A percentile compares a stretch with the other conserved stretches of the same genome.
These are phyloP conservation scores for Massarina eburnea DNA, from an alignment of 2,329 filamentous ascomycete genomes.

Conservation along the genomic window DNA sequence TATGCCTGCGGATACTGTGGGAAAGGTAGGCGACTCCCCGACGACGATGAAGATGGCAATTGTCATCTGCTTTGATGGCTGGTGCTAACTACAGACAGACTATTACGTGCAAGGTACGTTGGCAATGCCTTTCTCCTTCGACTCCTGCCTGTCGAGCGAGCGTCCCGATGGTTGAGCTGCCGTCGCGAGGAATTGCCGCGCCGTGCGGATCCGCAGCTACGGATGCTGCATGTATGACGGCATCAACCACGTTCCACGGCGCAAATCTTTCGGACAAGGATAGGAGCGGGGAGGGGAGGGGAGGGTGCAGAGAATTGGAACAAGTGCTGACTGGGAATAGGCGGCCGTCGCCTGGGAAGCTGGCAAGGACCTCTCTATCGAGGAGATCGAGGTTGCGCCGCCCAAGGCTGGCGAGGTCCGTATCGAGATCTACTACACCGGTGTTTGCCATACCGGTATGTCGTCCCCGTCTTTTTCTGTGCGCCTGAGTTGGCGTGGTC, in stretches of 20 bases:
- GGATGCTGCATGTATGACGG: background rate
- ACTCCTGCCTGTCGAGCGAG: background rate
- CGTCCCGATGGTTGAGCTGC: constrained; percentile 2
- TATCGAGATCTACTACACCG: constrained; percentile 95
- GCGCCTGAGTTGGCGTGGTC: background rate
- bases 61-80: constrained; percentile 7
- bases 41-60: constrained; percentile 1
- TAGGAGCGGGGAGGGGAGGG: constrained; percentile 1
- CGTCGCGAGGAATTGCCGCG: constrained; percentile 10
- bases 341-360: constrained; percentile 98
- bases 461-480: background rate
- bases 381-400: constrained; percentile 89
- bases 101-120: constrained; percentile 91
- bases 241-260: background rate
- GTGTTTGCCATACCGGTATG: constrained; percentile 94
- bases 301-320: background rate
- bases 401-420: constrained; percentile 93
- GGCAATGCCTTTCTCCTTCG: constrained; percentile 55
- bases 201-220: constrained; percentile 35
- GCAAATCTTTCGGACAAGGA: too few species aligned
- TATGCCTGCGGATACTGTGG: constrained; percentile 59
- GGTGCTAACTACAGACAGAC: constrained; percentile 58
- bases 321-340: constrained; percentile 44
- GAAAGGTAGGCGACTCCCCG: constrained; percentile 50
- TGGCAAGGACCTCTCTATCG: constrained; percentile 82